Evolutionary conservation across 495 filamentous ascomycete species (phyloP), one percentile per base, ranked within the genome.

Genomic region (Aspergillus funiculosus): DNA sequence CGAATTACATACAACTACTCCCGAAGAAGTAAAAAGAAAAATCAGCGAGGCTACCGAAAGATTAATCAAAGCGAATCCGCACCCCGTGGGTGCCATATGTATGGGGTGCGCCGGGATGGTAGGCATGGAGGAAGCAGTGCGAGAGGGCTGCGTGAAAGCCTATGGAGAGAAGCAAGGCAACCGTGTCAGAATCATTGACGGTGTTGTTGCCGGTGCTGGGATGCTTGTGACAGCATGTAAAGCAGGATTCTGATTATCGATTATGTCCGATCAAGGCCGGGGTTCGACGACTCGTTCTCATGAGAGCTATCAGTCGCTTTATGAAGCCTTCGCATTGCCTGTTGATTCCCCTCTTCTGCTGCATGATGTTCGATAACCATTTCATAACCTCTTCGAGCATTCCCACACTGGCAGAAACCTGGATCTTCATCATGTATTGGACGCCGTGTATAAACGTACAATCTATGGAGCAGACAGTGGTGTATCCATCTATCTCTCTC

Each of bases 61-160:
- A 36, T 61, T 95, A 26, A 60, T 95, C 18, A 61, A 63, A 14
- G 67, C 66, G 6, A 72, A 76, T 0, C 49, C 63, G 3, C 43
- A 48, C 27, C 56, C 57, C 18, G 67, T 76, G 1, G 59, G 65
- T 18, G 71, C 67, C 10, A 81, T 90, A 0, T 75, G 76, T 20
- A 76, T 84, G 48, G 80, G 87, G 45, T 95, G 90, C 68, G 91
- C 89, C 29, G 91, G 92, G 4, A 95, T 96, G 92, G 83, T 80
- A 17, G 92, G 91, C 9, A 77, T 97, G 70, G 85, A 91, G 43
- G 75, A 81, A 44, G 83, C 85, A 38, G 87, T 95, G 32, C 73
- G 83, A 39, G 75, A 77, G 27, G 83, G 81, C 2, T 85, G 85
- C 31, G 58, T 77, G 20, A 76, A 81, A 43, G 72, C 73, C 14